These are phyloP conservation scores for Hysterangium stoloniferum DNA, from an alignment of 768 basidiomycete species.

Conservation along the genomic window DNA sequence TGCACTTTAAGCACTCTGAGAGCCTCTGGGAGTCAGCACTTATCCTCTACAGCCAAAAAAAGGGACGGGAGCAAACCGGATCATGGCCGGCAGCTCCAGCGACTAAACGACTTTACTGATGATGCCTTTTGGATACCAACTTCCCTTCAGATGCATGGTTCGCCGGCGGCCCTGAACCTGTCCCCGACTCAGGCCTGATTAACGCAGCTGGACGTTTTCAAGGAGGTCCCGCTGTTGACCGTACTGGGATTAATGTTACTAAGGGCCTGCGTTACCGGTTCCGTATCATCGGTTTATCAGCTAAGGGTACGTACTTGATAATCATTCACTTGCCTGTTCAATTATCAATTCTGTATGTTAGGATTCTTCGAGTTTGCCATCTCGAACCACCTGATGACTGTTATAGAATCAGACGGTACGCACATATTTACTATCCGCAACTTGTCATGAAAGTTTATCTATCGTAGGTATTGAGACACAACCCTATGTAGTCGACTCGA, in stretches of 20 bases:
- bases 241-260: constrained; percentile 39
- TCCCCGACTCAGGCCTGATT: constrained; percentile 38
- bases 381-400: constrained; percentile 20
- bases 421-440: neutral
- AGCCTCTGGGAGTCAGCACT: too few relatives aligned
- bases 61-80: too few relatives aligned
- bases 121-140: too few relatives aligned
- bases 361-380: constrained; percentile 31
- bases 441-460: constrained; percentile 19
- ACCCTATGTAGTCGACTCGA: constrained; percentile 18
- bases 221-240: constrained; percentile 31
- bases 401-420: constrained; percentile 24
- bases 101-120: too few relatives aligned
- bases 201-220: constrained; percentile 43
- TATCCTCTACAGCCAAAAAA: too few relatives aligned
- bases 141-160: constrained; percentile 6
- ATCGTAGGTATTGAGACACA: constrained; percentile 7
- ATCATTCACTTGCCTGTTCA: too few relatives aligned
- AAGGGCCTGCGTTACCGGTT: constrained; percentile 18
- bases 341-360: too few relatives aligned
- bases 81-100: too few relatives aligned
- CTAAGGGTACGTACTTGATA: neutral
- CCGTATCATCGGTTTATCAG: neutral
- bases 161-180: constrained; percentile 9
- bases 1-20: too few relatives aligned